Evolutionary conservation across 2,329 filamentous ascomycete genomes (phyloP), one percentile per base, ranked within the genome.

Genomic region (Monosporascus sp.): DNA sequence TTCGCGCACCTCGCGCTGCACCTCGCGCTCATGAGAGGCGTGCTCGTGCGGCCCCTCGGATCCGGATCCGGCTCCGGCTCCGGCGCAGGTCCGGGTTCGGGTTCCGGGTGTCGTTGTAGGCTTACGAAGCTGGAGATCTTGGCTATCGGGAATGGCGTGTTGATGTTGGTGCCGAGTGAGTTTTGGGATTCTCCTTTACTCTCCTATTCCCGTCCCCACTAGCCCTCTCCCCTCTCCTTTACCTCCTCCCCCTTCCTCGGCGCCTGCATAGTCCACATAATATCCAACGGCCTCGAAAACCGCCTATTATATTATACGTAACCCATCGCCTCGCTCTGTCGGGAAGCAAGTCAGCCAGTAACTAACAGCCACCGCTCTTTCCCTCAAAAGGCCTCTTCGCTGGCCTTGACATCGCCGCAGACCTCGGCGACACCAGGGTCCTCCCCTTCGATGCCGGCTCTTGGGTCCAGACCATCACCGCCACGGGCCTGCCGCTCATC

Each of bases 121-220:
- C 61, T 83, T 40, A 77, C 68, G 0, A 73, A 78, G 5, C 77
- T 83, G 71, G 80, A 84, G 58, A 73, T 80, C 7, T 69, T 83
- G 24, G 72, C 81, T 49, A 77, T 81, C 60, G 78, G 78, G 48
- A 82, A 83, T 38, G 79, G 78, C 11, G 58, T 81, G 1, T 68
- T 84, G 51, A 82, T 83, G 80, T 58, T 81, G 17, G 64, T 81
- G 9, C 80, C 79, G n/a, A 75, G 79, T 81, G 65, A 47, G 71
- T 35, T 35, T 35, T 35, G 9, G 31, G 31, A 9, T 14, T 35
- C 14, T 5, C 5, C 2, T 31, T 35, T 35, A 2, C 11, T 35
- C 11, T 5, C 31, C 31, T 14, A 14, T 35, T 35, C 31, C 9
- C 5, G 2, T 14, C 14, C 31, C 31, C 5, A 14, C 31, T 31